Base-by-base conservation (phyloP, 1,284 basidiomycete species). In the Rhodofomes roseus region DNA sequence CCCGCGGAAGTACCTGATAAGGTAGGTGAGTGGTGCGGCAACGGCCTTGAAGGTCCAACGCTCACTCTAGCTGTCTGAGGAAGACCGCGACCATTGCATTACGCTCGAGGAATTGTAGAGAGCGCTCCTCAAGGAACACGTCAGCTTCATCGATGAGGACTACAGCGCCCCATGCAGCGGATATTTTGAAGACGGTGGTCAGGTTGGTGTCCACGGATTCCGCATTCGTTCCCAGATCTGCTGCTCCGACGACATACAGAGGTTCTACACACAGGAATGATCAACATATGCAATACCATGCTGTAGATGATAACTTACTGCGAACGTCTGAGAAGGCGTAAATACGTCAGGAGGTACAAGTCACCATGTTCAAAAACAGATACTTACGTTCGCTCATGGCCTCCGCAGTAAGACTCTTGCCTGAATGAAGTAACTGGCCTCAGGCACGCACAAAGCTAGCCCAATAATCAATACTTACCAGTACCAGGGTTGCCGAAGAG, bases 61-160 rank as follows among this genome's bases (percentile, higher is more conserved):
- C 66, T 44, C 54, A 71, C 70, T 73, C 71, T 0, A 73, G 66
- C 46, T 73, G 70, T 25, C 71, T 59, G 11, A 73, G 66, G 64
- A 73, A 73, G 18, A 86, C 83, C 4, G 85, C 83, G 11, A 87
- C 85, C 79, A 87, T 83, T 2, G 84, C 84, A 64, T 87, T 87
- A 12, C 85, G 78, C 65, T 82, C 77, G 6, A 86, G 68, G 65
- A 85, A 81, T 59, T 85, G 81, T 39, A 85, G 70, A 2, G 82
- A 82, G 12, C 85, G 81, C 69, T 83, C 80, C 66, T 87, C 84
- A 25, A 87, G 76, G 77, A 86, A 87, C 1, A 87, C 75, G 50
- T 73, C 70, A 20, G 71, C 71, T 69, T 87, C 85, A 64, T 86
- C 85, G 61, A 87, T 85, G 44, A 87, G 74, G 0, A 86, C 81